A percentile compares a stretch with the other conserved stretches of the same genome.
These are phyloP conservation scores for Backusella luteola DNA, from an alignment of 192 early-diverging fungal genomes.

Conservation along the genomic window DNA sequence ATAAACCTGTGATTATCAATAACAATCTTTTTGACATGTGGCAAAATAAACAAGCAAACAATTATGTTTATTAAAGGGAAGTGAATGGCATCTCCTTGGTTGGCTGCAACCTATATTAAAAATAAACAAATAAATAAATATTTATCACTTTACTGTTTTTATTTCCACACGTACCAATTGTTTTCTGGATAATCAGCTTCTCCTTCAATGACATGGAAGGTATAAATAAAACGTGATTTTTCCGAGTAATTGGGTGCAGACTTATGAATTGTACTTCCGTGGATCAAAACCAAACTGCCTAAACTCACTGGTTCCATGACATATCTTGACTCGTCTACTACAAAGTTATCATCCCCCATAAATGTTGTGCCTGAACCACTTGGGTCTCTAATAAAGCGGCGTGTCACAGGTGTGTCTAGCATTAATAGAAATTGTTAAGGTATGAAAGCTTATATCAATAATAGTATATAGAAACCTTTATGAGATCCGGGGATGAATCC, in stretches of 20 bases:
- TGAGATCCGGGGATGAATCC: slow-evolving; percentile 84
- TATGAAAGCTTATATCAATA: neutral
- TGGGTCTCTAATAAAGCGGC: slow-evolving; percentile 63
- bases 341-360: slow-evolving; percentile 43
- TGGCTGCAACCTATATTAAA: slow-evolving; percentile 20
- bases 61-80: slow-evolving; percentile 2
- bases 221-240: slow-evolving; percentile 88
- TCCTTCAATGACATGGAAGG: slow-evolving; percentile 93
- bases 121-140: slow-evolving; percentile 1
- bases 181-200: slow-evolving; percentile 61
- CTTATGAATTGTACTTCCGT: slow-evolving; percentile 83
- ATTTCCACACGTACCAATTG: slow-evolving; percentile 68
- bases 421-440: neutral
- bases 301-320: slow-evolving; percentile 56
- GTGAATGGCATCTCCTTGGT: slow-evolving; percentile 8
- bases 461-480: slow-evolving; percentile 43
- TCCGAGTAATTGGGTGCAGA: slow-evolving; percentile 76
- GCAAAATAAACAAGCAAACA: neutral
- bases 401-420: slow-evolving; percentile 52
- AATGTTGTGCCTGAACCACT: slow-evolving; percentile 58
- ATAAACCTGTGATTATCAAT: neutral
- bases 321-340: slow-evolving; percentile 50
- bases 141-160: neutral
- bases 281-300: slow-evolving; percentile 85
- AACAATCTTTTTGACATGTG: neutral